Percentiles rank a stretch among this genome's conserved stretches.
Conservation (phyloP, 441 rosid genomes). For the Geranium incanum region DNA sequence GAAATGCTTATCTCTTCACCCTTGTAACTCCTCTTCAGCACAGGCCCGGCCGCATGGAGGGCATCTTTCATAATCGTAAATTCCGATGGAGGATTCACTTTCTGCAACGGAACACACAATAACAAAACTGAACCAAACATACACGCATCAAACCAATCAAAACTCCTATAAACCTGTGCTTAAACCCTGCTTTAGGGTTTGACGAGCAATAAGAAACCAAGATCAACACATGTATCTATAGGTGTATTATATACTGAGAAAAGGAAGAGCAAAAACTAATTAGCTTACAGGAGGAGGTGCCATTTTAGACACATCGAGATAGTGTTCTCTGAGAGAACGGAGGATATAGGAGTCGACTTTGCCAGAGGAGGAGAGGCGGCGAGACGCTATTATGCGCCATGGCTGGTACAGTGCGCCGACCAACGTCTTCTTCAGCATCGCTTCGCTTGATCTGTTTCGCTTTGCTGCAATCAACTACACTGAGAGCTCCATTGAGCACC, state of each 20-base stretch:
- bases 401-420: conserved; percentile 28
- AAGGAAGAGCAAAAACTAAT: too few relatives aligned
- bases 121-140: neutral
- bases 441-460: neutral
- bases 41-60: conserved; percentile 37
- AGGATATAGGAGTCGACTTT: conserved; percentile 68
- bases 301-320: conserved; percentile 72
- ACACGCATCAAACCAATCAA: too few relatives aligned
- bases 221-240: too few relatives aligned
- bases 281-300: conserved; percentile 76
- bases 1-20: conserved; percentile 60
- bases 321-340: conserved; percentile 87
- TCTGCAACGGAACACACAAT: conserved; percentile 28
- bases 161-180: neutral
- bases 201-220: neutral
- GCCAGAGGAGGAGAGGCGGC: conserved; percentile 23
- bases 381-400: conserved; percentile 35
- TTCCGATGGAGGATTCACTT: conserved; percentile 65
- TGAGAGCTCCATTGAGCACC: too few relatives aligned
- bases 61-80: conserved; percentile 62
- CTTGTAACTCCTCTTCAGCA: conserved; percentile 49
- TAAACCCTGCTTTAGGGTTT: too few relatives aligned
- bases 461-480: too few relatives aligned
- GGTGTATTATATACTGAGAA: too few relatives aligned
- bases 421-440: conserved; percentile 1